Conservation (phyloP, 176 grass and related monocot genomes). For the Stipa capillata region DNA sequence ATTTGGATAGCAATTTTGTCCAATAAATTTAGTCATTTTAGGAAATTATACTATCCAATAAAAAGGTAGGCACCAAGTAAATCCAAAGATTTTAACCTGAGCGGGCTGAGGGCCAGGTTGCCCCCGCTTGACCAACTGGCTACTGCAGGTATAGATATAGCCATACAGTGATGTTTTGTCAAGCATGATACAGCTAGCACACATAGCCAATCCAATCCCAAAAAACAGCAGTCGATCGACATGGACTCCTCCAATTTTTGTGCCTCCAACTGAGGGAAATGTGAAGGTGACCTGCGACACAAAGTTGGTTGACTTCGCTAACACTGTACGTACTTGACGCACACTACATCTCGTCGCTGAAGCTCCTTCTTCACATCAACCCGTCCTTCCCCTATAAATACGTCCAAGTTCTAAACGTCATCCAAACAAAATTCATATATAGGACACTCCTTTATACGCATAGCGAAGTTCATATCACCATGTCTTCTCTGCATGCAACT, state of each 20-base stretch:
- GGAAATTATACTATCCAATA: no score
- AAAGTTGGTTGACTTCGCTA: constrained; percentile 13
- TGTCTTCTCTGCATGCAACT: not conserved
- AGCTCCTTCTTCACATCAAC: not conserved
- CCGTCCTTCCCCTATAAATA: constrained; percentile 18
- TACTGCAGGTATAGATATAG: no score
- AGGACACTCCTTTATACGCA: not conserved
- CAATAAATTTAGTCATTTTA: no score
- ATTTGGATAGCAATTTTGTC: no score
- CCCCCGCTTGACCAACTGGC: no score
- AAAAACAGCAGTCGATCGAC: not conserved
- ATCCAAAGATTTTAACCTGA: no score
- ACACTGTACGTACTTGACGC: not conserved
- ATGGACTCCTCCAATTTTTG: constrained; percentile 13
- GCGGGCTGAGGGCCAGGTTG: no score
- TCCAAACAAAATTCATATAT: not conserved
- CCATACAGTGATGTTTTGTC: not conserved
- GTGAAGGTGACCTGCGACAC: not conserved
- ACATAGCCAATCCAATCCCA: not conserved
- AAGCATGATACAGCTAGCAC: not conserved
- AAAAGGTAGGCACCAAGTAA: no score
- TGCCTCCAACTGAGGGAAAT: constrained; percentile 17
- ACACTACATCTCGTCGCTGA: not conserved
- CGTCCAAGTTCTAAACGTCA: not conserved
- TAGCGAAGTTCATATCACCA: not conserved